phyloP scores from a whole-genome alignment of 306 rosid species.

The Astragalus glycyphyllos region DNA sequence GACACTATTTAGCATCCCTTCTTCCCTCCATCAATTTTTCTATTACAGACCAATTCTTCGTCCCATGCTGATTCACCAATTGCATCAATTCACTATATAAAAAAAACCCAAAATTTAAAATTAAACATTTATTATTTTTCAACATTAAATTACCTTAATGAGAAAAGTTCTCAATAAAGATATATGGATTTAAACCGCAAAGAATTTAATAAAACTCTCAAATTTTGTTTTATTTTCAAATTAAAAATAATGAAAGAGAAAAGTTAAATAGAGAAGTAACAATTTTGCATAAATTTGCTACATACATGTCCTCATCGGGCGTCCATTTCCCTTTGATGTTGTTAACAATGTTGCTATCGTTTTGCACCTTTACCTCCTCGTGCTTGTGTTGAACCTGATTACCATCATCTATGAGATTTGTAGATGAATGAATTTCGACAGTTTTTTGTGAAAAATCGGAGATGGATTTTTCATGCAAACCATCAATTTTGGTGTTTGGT shows the following conservation, averaged over 20 bases:
- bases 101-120: background rate
- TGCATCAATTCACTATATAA: background rate
- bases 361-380: slow-evolving; percentile 11
- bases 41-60: background rate
- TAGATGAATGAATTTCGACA: background rate
- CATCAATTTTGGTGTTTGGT: background rate
- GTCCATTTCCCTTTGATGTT: background rate
- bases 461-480: background rate
- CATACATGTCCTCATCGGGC: background rate
- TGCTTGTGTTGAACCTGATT: background rate
- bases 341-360: background rate
- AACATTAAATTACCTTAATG: background rate
- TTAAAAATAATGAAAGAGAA: background rate
- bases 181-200: background rate
- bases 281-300: background rate
- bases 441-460: slow-evolving; percentile 33
- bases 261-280: background rate
- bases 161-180: background rate
- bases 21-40: slow-evolving; percentile 55
- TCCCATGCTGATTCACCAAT: background rate
- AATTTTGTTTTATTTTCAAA: background rate
- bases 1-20: slow-evolving; percentile 68
- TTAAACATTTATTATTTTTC: background rate
- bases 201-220: background rate
- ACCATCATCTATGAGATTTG: no score